phyloP scores from a whole-genome alignment of 2,329 filamentous ascomycete genomes.

The Alternaria angustiovoidea region DNA sequence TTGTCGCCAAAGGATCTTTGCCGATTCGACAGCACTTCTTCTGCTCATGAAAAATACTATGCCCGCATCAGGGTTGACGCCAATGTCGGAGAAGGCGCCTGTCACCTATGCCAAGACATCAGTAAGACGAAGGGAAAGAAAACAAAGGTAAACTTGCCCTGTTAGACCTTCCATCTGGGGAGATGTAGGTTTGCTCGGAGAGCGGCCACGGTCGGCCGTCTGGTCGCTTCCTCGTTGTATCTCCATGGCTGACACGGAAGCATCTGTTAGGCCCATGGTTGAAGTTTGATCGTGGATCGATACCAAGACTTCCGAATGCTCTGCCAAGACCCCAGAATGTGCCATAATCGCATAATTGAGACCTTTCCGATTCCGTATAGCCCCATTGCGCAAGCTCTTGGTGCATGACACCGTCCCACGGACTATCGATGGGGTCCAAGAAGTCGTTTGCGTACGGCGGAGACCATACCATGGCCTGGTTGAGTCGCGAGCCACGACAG shows the following conservation, averaged over 20 bases:
- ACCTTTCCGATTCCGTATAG: neutral
- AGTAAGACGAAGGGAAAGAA: neutral
- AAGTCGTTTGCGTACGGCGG: neutral
- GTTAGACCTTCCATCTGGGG: neutral
- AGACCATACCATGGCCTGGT: neutral
- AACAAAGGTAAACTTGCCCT: neutral
- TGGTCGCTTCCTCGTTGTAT: neutral
- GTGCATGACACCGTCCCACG: neutral
- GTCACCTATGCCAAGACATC: neutral
- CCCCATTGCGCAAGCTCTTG: conserved; percentile 3
- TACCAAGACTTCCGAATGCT: neutral
- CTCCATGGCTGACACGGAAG: neutral
- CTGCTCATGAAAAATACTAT: conserved; percentile 9
- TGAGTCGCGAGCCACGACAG: neutral
- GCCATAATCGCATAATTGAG: conserved; percentile 1
- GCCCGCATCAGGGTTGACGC: conserved; percentile 6
- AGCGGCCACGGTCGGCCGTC: neutral
- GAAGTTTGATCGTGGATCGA: neutral
- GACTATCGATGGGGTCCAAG: neutral
- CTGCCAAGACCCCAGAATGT: conserved; percentile 1
- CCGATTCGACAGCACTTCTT: neutral
- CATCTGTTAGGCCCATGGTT: neutral
- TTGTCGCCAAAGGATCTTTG: neutral
- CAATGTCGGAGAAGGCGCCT: conserved; percentile 1
- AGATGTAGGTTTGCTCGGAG: neutral